Evolutionary conservation across 2,329 filamentous ascomycete species (phyloP).

Genomic region (Saccharata proteae): DNA sequence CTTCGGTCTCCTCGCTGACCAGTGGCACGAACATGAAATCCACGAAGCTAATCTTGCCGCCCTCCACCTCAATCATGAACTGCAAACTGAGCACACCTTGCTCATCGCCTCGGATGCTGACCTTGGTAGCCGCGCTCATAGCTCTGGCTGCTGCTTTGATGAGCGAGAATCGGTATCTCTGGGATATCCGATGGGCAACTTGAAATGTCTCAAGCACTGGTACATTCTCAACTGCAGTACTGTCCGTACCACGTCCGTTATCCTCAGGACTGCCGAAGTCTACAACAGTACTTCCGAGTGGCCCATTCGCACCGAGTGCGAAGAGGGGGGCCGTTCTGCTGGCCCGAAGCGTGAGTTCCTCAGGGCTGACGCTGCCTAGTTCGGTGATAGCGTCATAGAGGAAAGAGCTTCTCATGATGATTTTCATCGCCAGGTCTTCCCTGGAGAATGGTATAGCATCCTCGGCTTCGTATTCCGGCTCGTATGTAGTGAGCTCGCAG

Average conservation of each 20-base stretch:
- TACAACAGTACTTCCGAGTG: conserved; percentile 47
- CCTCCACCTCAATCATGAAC: conserved; percentile 86
- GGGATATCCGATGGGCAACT: conserved; percentile 35
- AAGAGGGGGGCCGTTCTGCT: conserved; percentile 33
- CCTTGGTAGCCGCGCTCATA: conserved; percentile 88
- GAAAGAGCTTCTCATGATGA: conserved; percentile 76
- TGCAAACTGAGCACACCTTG: conserved; percentile 90
- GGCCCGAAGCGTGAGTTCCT: conserved; percentile 56
- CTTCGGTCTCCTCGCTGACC: conserved; percentile 27
- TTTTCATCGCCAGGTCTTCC: conserved; percentile 71
- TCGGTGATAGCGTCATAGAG: conserved; percentile 63
- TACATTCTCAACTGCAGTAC: conserved; percentile 2
- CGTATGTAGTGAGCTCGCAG: conserved; percentile 81
- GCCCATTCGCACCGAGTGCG: conserved; percentile 54
- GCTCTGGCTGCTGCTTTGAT: conserved; percentile 77
- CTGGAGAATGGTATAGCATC: conserved; percentile 84
- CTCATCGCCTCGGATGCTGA: conserved; percentile 75
- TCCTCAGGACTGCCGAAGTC: conserved; percentile 40
- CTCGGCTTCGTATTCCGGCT: conserved; percentile 37
- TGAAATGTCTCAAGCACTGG: conserved; percentile 61
- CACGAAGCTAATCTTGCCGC: conserved; percentile 56
- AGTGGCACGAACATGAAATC: conserved; percentile 76
- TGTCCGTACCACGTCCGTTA: not conserved
- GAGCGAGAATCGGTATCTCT: conserved; percentile 78
- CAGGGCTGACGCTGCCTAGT: conserved; percentile 56